A percentile compares a stretch with the other conserved stretches of the same genome.
These are phyloP conservation scores for Sporothrix protearum DNA, from an alignment of 2,329 filamentous ascomycete species.

Conservation along the genomic window DNA sequence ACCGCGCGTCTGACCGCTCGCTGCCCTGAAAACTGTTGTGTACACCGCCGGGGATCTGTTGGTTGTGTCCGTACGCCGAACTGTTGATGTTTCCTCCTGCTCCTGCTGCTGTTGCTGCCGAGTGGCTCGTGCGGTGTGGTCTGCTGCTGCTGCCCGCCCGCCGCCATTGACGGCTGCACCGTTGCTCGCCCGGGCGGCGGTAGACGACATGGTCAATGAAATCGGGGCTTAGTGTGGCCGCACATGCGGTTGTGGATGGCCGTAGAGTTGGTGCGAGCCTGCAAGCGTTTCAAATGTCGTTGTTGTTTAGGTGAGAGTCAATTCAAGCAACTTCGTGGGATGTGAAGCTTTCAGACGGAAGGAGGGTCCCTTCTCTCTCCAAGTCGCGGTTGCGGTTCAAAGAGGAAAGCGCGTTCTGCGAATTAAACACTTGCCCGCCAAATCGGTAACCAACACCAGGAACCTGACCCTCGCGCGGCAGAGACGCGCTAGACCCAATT, in stretches of 20 bases:
- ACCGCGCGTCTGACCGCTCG: conserved; percentile 34
- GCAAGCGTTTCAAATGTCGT: not conserved
- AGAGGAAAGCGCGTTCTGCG: conserved; percentile 26
- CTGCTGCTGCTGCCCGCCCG: conserved; percentile 26
- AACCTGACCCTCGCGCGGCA: conserved; percentile 8
- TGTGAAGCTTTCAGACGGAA: not conserved
- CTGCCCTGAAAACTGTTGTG: conserved; percentile 28
- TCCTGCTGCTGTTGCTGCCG: conserved; percentile 14
- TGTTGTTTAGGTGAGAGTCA: not conserved
- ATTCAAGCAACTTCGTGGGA: not conserved
- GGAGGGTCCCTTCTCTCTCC: not conserved
- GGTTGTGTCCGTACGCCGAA: conserved; percentile 21
- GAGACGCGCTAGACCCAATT: not conserved
- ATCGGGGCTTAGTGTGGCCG: not conserved
- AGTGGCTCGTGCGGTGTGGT: conserved; percentile 38
- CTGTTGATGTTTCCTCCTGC: not conserved
- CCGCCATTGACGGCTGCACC: conserved; percentile 38
- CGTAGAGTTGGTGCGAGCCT: not conserved
- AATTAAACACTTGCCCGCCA: conserved; percentile 9
- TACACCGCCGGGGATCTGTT: conserved; percentile 2
- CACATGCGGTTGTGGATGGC: not conserved
- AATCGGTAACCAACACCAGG: not conserved
- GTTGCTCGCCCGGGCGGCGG: conserved; percentile 43
- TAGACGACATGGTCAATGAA: conserved; percentile 41
- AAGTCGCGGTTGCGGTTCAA: conserved; percentile 22